These are phyloP conservation scores for Microcera coccophila DNA, from an alignment of 2,329 filamentous ascomycete species.

Conservation along the genomic window DNA sequence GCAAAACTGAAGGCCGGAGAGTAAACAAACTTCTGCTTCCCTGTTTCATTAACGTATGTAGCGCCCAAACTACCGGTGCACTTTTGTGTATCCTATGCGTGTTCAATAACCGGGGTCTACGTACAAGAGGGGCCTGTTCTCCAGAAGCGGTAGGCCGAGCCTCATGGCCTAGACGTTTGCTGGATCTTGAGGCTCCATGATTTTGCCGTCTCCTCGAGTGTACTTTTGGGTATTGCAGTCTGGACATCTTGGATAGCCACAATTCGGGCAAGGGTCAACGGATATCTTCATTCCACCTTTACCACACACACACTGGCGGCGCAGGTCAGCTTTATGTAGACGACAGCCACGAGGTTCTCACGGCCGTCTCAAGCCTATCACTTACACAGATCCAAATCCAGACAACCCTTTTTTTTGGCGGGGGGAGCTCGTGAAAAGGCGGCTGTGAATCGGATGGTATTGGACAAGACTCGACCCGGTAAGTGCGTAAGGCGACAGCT, in stretches of 20 bases:
- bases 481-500: too few relatives aligned
- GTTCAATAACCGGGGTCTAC: too few relatives aligned
- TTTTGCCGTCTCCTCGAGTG: conserved; percentile 4
- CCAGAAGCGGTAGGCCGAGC: too few relatives aligned
- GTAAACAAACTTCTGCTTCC: too few relatives aligned
- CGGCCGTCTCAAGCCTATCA: not conserved
- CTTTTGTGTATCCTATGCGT: too few relatives aligned
- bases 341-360: not conserved
- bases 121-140: too few relatives aligned
- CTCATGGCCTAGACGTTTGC: too few relatives aligned
- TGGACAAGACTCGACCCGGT: not conserved
- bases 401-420: conserved; percentile 1
- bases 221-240: conserved; percentile 16
- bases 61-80: too few relatives aligned
- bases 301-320: conserved; percentile 12
- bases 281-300: conserved; percentile 18
- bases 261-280: conserved; percentile 16
- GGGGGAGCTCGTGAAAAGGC: conserved; percentile 1
- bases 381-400: conserved; percentile 10
- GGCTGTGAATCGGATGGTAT: not conserved
- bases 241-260: conserved; percentile 9
- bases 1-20: too few relatives aligned
- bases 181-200: too few relatives aligned
- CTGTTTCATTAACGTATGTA: too few relatives aligned
- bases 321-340: not conserved